These are phyloP conservation scores for Suillus alpinus DNA, from an alignment of 768 basidiomycete species.

Conservation along the genomic window DNA sequence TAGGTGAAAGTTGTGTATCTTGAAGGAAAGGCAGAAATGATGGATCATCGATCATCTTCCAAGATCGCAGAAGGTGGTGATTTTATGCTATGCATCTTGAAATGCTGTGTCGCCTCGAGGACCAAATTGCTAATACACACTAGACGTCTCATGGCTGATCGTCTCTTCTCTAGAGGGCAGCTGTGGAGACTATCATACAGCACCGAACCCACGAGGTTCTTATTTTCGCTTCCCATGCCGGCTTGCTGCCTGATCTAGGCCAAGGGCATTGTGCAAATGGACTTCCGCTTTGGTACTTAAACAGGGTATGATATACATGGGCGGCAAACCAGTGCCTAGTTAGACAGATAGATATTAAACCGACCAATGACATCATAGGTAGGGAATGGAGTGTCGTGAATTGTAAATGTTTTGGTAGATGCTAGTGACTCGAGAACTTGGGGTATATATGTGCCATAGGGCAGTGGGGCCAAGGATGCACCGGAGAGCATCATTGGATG, in stretches of 20 bases:
- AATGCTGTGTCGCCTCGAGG: background rate
- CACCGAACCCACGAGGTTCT: background rate
- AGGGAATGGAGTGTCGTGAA: background rate
- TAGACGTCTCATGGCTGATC: constrained; percentile 1
- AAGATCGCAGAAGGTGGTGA: background rate
- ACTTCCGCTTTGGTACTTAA: background rate
- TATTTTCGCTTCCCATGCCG: background rate
- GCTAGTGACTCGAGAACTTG: background rate
- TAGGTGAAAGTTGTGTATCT: background rate
- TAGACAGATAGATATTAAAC: background rate
- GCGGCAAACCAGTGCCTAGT: background rate
- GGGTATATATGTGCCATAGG: background rate
- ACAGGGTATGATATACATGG: background rate
- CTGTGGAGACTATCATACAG: background rate
- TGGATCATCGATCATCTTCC: background rate
- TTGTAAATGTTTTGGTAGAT: background rate
- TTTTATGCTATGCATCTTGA: background rate
- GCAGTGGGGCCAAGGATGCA: background rate
- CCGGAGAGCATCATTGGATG: constrained; percentile 13
- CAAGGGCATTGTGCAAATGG: background rate
- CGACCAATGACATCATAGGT: background rate
- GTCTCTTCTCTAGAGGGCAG: background rate
- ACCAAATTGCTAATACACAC: background rate
- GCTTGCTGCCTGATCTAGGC: background rate
- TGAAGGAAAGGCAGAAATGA: background rate